phyloP scores from a whole-genome alignment of 2,329 filamentous ascomycete genomes.

The Pseudocercospora vitis region DNA sequence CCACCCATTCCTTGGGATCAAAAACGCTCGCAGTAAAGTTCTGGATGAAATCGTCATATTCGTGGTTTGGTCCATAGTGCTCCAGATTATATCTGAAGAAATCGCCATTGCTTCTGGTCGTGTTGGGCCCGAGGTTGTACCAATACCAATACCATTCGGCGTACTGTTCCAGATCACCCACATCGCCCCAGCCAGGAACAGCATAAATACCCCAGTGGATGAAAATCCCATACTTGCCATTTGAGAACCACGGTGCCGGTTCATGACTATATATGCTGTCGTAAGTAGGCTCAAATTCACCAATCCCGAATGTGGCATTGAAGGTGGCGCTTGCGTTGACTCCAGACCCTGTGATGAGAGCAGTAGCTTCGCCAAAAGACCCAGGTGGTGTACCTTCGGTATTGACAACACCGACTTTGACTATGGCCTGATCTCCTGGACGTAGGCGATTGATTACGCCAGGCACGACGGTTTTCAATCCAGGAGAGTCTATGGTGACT shows the following conservation, averaged over 20 bases:
- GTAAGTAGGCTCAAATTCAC: conserved; percentile 38
- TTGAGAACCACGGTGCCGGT: conserved; percentile 51
- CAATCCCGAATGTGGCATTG: conserved; percentile 40
- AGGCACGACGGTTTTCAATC: conserved; percentile 38
- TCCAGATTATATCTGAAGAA: conserved; percentile 53
- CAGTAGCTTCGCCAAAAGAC: conserved; percentile 35
- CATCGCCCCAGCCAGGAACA: conserved; percentile 57
- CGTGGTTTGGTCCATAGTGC: conserved; percentile 50
- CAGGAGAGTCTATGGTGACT: conserved; percentile 38
- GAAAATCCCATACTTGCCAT: conserved; percentile 61
- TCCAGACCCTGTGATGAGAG: conserved; percentile 31
- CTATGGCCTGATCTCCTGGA: conserved; percentile 42
- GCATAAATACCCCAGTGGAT: conserved; percentile 60
- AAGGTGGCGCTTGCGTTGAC: conserved; percentile 36
- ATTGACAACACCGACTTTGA: conserved; percentile 42
- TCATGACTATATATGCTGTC: conserved; percentile 34
- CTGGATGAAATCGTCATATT: conserved; percentile 58
- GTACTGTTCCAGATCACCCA: conserved; percentile 36
- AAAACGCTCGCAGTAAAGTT: conserved; percentile 55
- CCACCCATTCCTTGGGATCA: conserved; percentile 56
- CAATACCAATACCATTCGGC: conserved; percentile 52
- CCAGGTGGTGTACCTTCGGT: conserved; percentile 35
- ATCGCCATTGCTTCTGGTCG: conserved; percentile 25
- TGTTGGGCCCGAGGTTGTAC: conserved; percentile 43
- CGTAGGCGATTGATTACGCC: conserved; percentile 43